These are phyloP conservation scores for Ceratobasidium sp. DNA, from an alignment of 1,284 basidiomycete genomes.

Conservation along the genomic window DNA sequence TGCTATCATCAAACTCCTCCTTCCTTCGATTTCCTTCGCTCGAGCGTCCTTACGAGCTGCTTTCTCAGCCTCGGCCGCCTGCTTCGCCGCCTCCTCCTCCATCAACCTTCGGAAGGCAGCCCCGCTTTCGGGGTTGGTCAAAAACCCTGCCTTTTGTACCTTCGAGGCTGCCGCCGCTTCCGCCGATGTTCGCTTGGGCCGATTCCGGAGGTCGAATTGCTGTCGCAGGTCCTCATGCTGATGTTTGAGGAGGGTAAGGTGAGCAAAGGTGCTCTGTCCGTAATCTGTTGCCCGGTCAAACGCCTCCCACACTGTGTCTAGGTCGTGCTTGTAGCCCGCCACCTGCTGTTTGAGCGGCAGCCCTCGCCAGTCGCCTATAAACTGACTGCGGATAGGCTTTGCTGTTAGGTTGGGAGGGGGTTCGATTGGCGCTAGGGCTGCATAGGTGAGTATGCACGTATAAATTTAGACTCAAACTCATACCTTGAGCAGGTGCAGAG, in stretches of 20 bases:
- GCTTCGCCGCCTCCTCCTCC: constrained; percentile 6
- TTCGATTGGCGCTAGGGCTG: neutral
- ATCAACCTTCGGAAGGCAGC: neutral
- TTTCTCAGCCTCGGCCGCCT: neutral
- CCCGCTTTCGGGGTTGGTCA: constrained; percentile 19
- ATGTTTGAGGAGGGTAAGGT: neutral
- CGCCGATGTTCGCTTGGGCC: neutral
- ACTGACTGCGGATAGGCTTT: neutral
- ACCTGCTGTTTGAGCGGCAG: constrained; percentile 33
- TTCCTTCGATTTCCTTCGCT: constrained; percentile 7
- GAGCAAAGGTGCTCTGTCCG: neutral
- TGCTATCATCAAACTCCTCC: constrained; percentile 4
- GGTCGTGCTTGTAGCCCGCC: neutral
- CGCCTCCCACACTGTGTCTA: neutral
- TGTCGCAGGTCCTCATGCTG: constrained; percentile 10
- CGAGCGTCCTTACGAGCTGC: neutral
- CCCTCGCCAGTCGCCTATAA: neutral
- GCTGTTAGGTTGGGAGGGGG: no score
- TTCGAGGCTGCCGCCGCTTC: constrained; percentile 4
- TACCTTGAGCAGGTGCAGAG: neutral
- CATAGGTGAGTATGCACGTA: neutral
- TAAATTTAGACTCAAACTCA: neutral
- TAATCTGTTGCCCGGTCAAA: neutral
- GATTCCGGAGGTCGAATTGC: neutral
- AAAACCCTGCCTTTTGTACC: constrained; percentile 18